Evolutionary conservation across 1,284 basidiomycete genomes (phyloP).

Genomic region (Apiotrichum mycotoxinovorans): DNA sequence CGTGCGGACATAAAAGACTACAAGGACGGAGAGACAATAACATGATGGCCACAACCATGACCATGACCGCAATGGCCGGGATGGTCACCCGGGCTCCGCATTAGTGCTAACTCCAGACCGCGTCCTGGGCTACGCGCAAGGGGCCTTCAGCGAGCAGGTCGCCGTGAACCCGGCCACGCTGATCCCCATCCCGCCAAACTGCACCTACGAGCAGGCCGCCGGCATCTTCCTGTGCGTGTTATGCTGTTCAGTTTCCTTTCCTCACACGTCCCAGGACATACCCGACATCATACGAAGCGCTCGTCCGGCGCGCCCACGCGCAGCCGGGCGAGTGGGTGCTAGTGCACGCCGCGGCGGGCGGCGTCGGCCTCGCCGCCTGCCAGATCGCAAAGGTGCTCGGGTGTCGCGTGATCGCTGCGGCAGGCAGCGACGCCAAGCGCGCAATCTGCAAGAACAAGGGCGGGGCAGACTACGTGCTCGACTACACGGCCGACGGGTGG

Average conservation of each 20-base stretch:
- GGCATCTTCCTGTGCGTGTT: slow-evolving; percentile 20
- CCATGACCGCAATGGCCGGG: too few species aligned
- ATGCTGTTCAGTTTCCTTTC: too few species aligned
- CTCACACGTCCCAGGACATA: too few species aligned
- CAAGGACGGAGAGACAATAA: too few species aligned
- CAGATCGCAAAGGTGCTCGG: slow-evolving; percentile 72
- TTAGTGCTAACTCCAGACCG: slow-evolving; percentile 55
- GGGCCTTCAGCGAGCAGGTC: slow-evolving; percentile 70
- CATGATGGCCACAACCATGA: too few species aligned
- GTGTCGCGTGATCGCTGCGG: slow-evolving; percentile 54
- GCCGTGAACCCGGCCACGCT: slow-evolving; percentile 56
- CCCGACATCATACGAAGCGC: slow-evolving; percentile 63
- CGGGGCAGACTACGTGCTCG: slow-evolving; percentile 48
- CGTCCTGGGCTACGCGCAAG: slow-evolving; percentile 83
- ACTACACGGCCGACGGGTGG: slow-evolving; percentile 51
- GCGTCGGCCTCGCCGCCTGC: slow-evolving; percentile 85
- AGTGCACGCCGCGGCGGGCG: slow-evolving; percentile 76
- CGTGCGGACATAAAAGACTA: too few species aligned
- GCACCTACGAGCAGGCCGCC: slow-evolving; percentile 64
- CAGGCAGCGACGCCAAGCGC: slow-evolving; percentile 48
- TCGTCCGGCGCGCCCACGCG: slow-evolving; percentile 76
- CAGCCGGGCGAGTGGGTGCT: slow-evolving; percentile 82
- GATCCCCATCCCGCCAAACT: slow-evolving; percentile 60
- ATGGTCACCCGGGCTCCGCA: too few species aligned
- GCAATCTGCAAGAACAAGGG: slow-evolving; percentile 47